These are phyloP conservation scores for Miamiensis avidus DNA, from an alignment of 169 alveolate genomes.

Conservation along the genomic window DNA sequence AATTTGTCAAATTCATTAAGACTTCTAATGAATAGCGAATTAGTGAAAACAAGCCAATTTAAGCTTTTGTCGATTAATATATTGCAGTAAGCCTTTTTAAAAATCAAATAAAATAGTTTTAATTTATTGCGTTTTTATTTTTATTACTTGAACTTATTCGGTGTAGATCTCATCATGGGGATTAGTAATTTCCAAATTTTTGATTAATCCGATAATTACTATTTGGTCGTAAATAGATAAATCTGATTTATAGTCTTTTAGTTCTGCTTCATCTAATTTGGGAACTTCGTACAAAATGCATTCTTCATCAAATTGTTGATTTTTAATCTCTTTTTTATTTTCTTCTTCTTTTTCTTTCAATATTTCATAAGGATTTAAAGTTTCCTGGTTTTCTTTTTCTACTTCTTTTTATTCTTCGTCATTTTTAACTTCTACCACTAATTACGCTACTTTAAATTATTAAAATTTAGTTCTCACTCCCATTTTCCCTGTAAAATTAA, in stretches of 20 bases:
- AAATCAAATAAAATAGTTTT: background rate
- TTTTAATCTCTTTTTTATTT: constrained; percentile 3
- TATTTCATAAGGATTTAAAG: background rate
- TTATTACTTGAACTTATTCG: constrained; percentile 50
- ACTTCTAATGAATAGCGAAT: constrained; percentile 65
- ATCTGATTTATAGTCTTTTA: constrained; percentile 43
- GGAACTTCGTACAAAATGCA: constrained; percentile 74
- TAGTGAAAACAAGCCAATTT: constrained; percentile 76
- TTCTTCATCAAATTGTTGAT: constrained; percentile 65
- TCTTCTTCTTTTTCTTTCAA: constrained; percentile 26
- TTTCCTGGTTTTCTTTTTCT: background rate
- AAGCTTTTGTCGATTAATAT: constrained; percentile 63
- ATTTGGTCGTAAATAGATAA: constrained; percentile 70
- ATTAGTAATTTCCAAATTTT: constrained; percentile 57
- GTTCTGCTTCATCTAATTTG: constrained; percentile 53
- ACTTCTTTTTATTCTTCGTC: constrained; percentile 50
- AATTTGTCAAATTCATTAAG: constrained; percentile 71
- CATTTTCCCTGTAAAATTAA: constrained; percentile 75
- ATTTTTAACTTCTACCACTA: constrained; percentile 56
- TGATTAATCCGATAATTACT: constrained; percentile 64
- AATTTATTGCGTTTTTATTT: background rate
- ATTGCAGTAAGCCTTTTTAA: constrained; percentile 63
- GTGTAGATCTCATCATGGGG: constrained; percentile 77
- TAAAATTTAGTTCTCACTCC: constrained; percentile 84
- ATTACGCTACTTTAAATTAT: constrained; percentile 65